These are phyloP conservation scores for Azolla pinnata DNA, from an alignment of 75 land plant species.

Conservation along the genomic window DNA sequence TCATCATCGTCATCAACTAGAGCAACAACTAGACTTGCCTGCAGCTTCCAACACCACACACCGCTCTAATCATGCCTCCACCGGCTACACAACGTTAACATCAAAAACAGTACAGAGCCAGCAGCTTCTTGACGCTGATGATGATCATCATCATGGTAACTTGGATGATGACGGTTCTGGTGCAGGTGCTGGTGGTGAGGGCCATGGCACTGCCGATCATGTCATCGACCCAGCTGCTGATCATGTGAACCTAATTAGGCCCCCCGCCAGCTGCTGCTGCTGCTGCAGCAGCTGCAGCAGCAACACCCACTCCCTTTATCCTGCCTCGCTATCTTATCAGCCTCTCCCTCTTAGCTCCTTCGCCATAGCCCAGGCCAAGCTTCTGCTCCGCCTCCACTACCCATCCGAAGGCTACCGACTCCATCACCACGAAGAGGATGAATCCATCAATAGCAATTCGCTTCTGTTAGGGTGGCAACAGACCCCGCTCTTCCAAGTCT, in stretches of 20 bases:
- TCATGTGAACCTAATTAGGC: constrained; percentile 16
- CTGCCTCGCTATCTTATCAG: constrained; percentile 51
- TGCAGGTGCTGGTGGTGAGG: not conserved
- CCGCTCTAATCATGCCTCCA: no score
- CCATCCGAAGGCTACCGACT: constrained; percentile 80
- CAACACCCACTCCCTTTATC: constrained; percentile 28
- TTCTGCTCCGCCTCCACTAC: constrained; percentile 62
- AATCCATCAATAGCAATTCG: constrained; percentile 33
- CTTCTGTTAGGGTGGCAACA: constrained; percentile 29
- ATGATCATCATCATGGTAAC: no score
- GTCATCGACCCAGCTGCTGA: no score
- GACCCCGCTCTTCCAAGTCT: constrained; percentile 57
- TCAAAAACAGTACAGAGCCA: no score
- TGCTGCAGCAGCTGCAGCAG: constrained; percentile 51
- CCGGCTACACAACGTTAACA: no score
- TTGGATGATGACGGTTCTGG: constrained; percentile 10
- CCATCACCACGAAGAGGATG: constrained; percentile 23
- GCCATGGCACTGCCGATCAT: not conserved
- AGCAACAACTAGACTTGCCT: no score
- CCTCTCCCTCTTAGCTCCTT: constrained; percentile 48
- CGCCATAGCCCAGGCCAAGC: constrained; percentile 63
- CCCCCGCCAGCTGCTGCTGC: constrained; percentile 22
- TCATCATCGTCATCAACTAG: no score
- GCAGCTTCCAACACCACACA: no score
- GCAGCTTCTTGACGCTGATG: no score